Evolutionary conservation across 2,329 filamentous ascomycete species (phyloP), one percentile per base, ranked within the genome.

Genomic region (Colletotrichum sp.): DNA sequence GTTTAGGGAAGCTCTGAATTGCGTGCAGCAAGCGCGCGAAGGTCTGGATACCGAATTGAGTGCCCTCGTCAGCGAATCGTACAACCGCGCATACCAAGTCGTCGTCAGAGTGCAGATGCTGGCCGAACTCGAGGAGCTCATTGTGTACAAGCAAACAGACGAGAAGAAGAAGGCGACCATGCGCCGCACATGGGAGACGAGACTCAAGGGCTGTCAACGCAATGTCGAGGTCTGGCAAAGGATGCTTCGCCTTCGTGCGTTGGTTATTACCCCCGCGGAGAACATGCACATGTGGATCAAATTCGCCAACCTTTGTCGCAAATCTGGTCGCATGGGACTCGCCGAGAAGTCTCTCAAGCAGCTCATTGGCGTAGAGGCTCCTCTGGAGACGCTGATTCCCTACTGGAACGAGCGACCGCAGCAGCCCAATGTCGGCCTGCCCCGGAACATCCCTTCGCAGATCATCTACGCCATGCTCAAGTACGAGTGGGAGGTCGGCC

Each of bases 261-360:
- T 99, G 67, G 97, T 99, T 74, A 96, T 98, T 76, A 93, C 93
- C 1, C 96, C 97, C 0, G 92, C 92, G 38, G 96, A 99, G 83
- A 98, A 98, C 81, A 95, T 98, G 89, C 95, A 98, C 81, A 99
- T 99, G 96, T 98, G 96, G 93, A 98, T 99, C 88, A 99, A 99
- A 83, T 99, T 98, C 83, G 95, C 97, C 80, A 99, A 98, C 80
- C 91, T 99, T 7, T 99, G 97, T 85, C 94, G 97, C 80, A 99
- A 99, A 85, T 98, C 96, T 59, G 94, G 95, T 73, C 94, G 97
- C 34, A 96, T 96, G 89, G 96, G 97, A 12, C 90, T 99, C 64
- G 97, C 97, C 1, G 97, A 99, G 86, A 97, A 98, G 86, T 97
- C 96, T 13, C 87, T 99, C 69, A 96, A 97, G 82, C 95, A 95